Evolutionary conservation across 345 rosid genomes (phyloP).

Genomic region (Moringa oleifera): DNA sequence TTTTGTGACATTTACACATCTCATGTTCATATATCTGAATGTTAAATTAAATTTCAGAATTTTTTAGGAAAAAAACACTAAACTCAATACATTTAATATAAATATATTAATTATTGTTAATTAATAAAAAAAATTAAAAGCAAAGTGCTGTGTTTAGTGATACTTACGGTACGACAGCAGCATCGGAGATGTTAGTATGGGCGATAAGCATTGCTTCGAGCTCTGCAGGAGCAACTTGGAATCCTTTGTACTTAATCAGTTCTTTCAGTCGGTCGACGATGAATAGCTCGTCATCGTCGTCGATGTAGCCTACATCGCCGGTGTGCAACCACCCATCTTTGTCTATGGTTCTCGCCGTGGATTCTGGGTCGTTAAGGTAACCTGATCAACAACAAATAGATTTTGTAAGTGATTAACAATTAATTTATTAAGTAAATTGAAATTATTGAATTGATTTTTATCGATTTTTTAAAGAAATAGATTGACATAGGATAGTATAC

Average conservation of each 20-base stretch:
- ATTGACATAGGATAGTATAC: too few species aligned
- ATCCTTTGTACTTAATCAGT: slow-evolving; percentile 68
- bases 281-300: slow-evolving; percentile 55
- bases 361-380: slow-evolving; percentile 38
- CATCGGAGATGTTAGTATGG: slow-evolving; percentile 48
- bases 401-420: background rate
- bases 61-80: too few species aligned
- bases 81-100: too few species aligned
- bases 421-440: too few species aligned
- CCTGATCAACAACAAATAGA: slow-evolving; percentile 12
- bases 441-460: too few species aligned
- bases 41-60: too few species aligned
- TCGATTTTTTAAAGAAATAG: too few species aligned
- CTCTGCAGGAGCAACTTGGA: slow-evolving; percentile 76
- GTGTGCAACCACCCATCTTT: slow-evolving; percentile 54
- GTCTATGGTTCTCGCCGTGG: slow-evolving; percentile 46
- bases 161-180: slow-evolving; percentile 67
- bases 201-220: slow-evolving; percentile 55
- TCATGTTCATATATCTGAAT: too few species aligned
- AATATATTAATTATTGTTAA: too few species aligned
- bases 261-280: slow-evolving; percentile 71
- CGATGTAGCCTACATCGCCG: slow-evolving; percentile 47
- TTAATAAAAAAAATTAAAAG: background rate
- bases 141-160: background rate
- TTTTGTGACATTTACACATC: too few species aligned